Percentiles rank a stretch among this genome's conserved stretches.
These are phyloP conservation scores for Neophaeococcomyces aloes DNA, from an alignment of 2,329 filamentous ascomycete species.

Conservation along the genomic window DNA sequence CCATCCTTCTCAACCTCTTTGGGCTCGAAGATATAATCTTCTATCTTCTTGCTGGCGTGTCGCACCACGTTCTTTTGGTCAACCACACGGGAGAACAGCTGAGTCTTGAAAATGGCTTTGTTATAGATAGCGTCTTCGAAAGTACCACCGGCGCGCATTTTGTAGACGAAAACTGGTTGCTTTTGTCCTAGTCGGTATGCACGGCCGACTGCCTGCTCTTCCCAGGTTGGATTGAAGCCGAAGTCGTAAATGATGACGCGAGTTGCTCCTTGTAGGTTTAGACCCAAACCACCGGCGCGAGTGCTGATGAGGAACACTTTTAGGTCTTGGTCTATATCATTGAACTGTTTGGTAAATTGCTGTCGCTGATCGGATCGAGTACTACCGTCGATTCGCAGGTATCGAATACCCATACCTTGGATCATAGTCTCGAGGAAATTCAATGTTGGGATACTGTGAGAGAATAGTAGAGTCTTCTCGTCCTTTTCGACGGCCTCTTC, in stretches of 20 bases:
- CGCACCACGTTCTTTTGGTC: slow-evolving; percentile 71
- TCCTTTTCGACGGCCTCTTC: slow-evolving; percentile 52
- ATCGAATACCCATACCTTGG: slow-evolving; percentile 37
- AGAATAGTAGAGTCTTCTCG: slow-evolving; percentile 76
- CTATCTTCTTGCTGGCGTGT: slow-evolving; percentile 46
- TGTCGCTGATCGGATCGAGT: slow-evolving; percentile 51
- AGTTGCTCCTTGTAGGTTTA: slow-evolving; percentile 77
- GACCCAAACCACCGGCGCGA: slow-evolving; percentile 65
- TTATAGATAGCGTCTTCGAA: slow-evolving; percentile 67
- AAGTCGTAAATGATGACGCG: slow-evolving; percentile 81
- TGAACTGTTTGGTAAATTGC: slow-evolving; percentile 57
- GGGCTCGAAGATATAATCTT: slow-evolving; percentile 51
- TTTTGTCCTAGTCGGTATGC: slow-evolving; percentile 76
- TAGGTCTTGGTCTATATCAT: slow-evolving; percentile 39
- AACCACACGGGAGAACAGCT: slow-evolving; percentile 67
- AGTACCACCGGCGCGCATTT: slow-evolving; percentile 65
- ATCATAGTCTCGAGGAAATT: slow-evolving; percentile 49
- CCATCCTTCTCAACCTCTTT: slow-evolving; percentile 43
- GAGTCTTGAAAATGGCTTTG: slow-evolving; percentile 68
- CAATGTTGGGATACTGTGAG: slow-evolving; percentile 59
- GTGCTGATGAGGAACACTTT: slow-evolving; percentile 71
- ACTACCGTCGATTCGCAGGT: slow-evolving; percentile 56
- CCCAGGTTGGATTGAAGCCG: slow-evolving; percentile 66
- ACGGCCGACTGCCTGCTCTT: slow-evolving; percentile 78
- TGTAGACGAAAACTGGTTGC: slow-evolving; percentile 76